Evolutionary conservation across 2,329 filamentous ascomycete species (phyloP).

Genomic region (Fusarium beomiforme): DNA sequence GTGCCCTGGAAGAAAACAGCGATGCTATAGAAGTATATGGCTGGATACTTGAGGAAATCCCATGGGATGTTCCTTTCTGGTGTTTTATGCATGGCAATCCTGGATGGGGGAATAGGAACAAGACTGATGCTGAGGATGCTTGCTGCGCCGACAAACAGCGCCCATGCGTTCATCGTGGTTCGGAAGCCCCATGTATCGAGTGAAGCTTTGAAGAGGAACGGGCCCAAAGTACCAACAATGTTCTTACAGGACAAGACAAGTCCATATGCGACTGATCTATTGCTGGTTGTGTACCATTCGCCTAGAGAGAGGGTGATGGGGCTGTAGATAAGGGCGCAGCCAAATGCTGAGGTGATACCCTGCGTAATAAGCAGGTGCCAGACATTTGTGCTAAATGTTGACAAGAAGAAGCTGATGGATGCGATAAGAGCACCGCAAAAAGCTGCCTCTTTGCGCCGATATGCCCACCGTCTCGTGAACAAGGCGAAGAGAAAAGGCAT

Average conservation of each 20-base stretch:
- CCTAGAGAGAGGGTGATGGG: not conserved
- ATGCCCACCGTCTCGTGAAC: not conserved
- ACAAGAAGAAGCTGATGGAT: not conserved
- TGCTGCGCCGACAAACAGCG: not conserved
- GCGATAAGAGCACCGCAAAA: not conserved
- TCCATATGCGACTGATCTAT: not conserved
- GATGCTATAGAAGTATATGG: not conserved
- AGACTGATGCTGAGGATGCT: not conserved
- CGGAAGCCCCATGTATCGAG: not conserved
- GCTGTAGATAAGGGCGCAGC: not conserved
- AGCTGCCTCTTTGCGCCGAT: not conserved
- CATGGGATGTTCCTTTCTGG: not conserved
- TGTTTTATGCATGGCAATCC: not conserved
- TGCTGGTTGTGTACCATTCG: not conserved
- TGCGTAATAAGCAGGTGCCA: not conserved
- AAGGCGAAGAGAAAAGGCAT: constrained; percentile 1
- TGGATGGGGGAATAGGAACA: not conserved
- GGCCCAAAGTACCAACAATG: not conserved
- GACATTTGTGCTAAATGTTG: not conserved
- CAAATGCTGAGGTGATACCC: not conserved
- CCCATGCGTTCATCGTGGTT: not conserved
- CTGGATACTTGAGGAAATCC: not conserved
- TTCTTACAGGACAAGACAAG: not conserved
- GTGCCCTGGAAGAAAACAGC: not conserved
- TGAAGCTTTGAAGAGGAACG: not conserved